Evolutionary conservation across 176 grass and related monocot species (phyloP).

Genomic region (Paspalum vaginatum): DNA sequence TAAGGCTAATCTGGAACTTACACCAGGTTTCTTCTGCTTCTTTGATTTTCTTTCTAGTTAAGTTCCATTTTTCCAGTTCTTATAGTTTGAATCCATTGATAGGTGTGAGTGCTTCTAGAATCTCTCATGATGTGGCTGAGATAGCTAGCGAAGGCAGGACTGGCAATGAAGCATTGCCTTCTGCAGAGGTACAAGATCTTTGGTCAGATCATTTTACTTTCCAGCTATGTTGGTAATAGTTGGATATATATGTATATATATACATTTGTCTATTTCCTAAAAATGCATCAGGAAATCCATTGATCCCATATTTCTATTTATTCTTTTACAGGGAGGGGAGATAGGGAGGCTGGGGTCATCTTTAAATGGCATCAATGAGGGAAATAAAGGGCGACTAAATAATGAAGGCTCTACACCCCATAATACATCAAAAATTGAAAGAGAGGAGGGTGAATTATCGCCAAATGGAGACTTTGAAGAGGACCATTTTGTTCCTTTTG

Average conservation of each 20-base stretch:
- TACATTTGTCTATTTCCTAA: neutral
- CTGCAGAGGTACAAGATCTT: slow-evolving; percentile 61
- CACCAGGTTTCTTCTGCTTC: slow-evolving; percentile 47
- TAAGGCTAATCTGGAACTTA: slow-evolving; percentile 47
- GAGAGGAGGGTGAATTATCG: slow-evolving; percentile 98
- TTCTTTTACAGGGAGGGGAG: slow-evolving; percentile 44
- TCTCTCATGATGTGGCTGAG: slow-evolving; percentile 49
- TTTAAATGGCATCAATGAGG: slow-evolving; percentile 53
- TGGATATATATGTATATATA: slow-evolving; percentile 19
- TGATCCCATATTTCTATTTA: neutral
- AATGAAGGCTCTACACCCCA: slow-evolving; percentile 55
- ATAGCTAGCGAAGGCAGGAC: slow-evolving; percentile 43
- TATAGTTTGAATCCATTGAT: slow-evolving; percentile 39
- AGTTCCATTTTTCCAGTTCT: slow-evolving; percentile 22
- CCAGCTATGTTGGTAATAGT: neutral
- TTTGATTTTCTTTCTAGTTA: slow-evolving; percentile 8
- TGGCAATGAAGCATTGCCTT: slow-evolving; percentile 53
- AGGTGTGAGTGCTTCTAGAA: slow-evolving; percentile 55
- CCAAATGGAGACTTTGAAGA: slow-evolving; percentile 96
- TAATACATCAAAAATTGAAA: slow-evolving; percentile 77
- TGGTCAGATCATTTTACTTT: neutral
- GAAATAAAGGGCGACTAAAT: slow-evolving; percentile 51
- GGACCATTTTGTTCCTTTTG: slow-evolving; percentile 80
- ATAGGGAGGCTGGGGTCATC: slow-evolving; percentile 38
- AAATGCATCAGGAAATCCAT: neutral